Conservation (phyloP, 2,329 filamentous ascomycete species). For the Lecanoromycetidae sp. region DNA sequence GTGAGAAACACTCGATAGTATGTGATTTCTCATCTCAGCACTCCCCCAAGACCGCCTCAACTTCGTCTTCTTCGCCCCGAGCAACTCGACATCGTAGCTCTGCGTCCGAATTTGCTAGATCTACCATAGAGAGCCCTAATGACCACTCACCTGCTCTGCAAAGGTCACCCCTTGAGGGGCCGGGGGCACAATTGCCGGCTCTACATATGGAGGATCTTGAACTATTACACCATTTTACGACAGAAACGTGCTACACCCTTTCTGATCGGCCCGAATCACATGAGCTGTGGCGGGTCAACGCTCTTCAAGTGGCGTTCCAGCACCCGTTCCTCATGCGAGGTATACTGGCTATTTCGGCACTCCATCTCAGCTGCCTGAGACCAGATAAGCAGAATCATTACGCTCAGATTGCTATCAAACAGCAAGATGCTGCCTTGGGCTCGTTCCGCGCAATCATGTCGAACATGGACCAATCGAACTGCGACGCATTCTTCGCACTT, state of each 20-base stretch:
- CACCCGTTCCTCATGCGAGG: slow-evolving; percentile 18
- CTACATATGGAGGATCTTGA: slow-evolving; percentile 15
- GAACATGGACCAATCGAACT: slow-evolving; percentile 14
- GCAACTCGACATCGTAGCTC: slow-evolving; percentile 4
- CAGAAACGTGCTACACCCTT: slow-evolving; percentile 16
- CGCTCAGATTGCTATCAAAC: slow-evolving; percentile 12
- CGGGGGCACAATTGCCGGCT: slow-evolving; percentile 7
- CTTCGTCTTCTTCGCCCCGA: slow-evolving; percentile 8
- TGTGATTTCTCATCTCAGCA: slow-evolving; percentile 14
- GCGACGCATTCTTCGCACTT: slow-evolving; percentile 18
- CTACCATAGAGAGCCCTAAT: slow-evolving; percentile 3
- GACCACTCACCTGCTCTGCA: slow-evolving; percentile 6
- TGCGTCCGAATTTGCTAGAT: neutral
- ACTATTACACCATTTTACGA: slow-evolving; percentile 17
- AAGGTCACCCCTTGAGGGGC: slow-evolving; percentile 1
- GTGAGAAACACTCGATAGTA: slow-evolving; percentile 16
- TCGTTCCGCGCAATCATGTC: slow-evolving; percentile 12
- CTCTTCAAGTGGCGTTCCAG: slow-evolving; percentile 15
- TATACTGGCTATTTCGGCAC: slow-evolving; percentile 17
- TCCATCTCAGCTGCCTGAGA: slow-evolving; percentile 14
- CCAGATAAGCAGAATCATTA: slow-evolving; percentile 9
- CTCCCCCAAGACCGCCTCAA: slow-evolving; percentile 1
- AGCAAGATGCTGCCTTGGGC: slow-evolving; percentile 15
- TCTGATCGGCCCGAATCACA: slow-evolving; percentile 15
- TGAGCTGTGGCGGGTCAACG: slow-evolving; percentile 13